Conservation (phyloP, 75 land plant species). For the Pinus taeda region DNA sequence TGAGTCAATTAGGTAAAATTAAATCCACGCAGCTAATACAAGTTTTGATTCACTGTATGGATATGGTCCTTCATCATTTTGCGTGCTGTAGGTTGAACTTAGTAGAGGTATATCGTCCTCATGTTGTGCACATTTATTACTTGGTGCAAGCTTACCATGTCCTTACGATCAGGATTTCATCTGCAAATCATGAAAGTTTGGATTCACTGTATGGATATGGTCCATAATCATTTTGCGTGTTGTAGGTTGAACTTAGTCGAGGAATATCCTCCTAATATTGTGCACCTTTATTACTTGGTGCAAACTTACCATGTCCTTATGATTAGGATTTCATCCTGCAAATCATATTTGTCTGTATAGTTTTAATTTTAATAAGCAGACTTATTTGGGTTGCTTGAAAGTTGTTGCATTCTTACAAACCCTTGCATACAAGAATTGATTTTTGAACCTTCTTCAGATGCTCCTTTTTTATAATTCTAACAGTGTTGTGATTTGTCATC, state of each 20-base stretch:
- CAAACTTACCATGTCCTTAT: background rate
- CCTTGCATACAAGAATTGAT: background rate
- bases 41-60: too few species aligned
- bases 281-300: background rate
- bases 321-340: background rate
- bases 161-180: too few species aligned
- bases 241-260: too few species aligned
- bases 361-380: background rate
- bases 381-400: background rate
- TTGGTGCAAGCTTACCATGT: background rate
- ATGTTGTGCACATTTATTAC: too few species aligned
- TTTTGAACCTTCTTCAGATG: background rate
- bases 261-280: too few species aligned
- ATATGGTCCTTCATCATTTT: too few species aligned
- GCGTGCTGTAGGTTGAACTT: too few species aligned
- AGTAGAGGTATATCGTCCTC: too few species aligned
- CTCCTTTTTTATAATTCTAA: background rate
- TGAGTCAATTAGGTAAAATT: too few species aligned
- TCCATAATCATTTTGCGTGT: too few species aligned
- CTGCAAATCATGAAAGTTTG: background rate
- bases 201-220: too few species aligned
- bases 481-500: background rate
- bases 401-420: background rate
- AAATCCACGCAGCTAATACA: too few species aligned
- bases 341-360: background rate